Base-by-base conservation (phyloP, 306 rosid genomes). In the Quercus engelmannii region DNA sequence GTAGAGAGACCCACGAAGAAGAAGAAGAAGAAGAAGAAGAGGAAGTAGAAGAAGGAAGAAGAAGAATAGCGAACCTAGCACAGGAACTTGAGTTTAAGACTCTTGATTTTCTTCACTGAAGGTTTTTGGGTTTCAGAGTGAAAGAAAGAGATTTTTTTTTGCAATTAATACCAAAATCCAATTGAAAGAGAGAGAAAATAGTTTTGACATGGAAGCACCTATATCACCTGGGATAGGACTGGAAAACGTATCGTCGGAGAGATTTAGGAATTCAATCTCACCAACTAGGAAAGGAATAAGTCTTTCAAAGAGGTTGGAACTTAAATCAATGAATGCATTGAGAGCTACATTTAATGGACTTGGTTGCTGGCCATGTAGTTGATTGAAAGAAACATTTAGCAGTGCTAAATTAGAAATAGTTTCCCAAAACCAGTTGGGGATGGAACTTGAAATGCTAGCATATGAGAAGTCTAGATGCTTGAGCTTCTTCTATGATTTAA, bases 381-480 rank as follows among this genome's bases (percentile, higher is more conserved):
- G 69, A 73, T 89, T 86, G 41, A 73, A 56, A 25, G 90, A 84
- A 28, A 86, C 73, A 69, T 89, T 86, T 57, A 84, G 33, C 23
- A 20, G 14, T 2, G 18, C n/a, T 11, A 82, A 28, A 38, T 69
- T 43, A 0, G 78, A 59, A 0, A 81, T 67, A n/a, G 78, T 64
- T 69, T 85, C 55, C 91, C 89, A 87, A 82, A 87, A 81, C 86
- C 93, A 85, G n/a, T 46, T 26, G 15, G 88, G 87, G 23, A 85
- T 76, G 74, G 38, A 77, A 74, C 76, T 87, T 62, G 81, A 71
- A 78, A 83, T 65, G 76, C 86, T 76, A 46, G 84, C 80, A 75
- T 87, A 75, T 69, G 93, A 87, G 23, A 83, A 31, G 82, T 89
- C 89, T n/a, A 87, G 41, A 41, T 0, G 0, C 0, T 0, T 0